Evolutionary conservation across 164 flowering plant species (phyloP), one percentile per base, ranked within the genome.

Genomic region (Umbellularia californica): DNA sequence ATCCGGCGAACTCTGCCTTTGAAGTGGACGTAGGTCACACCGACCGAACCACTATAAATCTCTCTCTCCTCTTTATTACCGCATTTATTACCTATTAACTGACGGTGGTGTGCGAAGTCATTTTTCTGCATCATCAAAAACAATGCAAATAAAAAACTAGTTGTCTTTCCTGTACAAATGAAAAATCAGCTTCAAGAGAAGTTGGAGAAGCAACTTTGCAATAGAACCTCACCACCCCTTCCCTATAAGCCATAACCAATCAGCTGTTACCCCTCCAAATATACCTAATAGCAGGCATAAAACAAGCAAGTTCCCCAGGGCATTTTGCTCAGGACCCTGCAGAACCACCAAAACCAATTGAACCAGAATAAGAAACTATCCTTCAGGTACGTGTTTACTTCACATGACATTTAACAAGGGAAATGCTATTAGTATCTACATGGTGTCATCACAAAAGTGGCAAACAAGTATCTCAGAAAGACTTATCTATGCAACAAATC

Each of bases 281-380:
- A 90, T 74, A 25, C 92, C 92, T 0, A 75, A 83, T 1, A 88
- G 23, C 24, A 90, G 79, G 68, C 51, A 89, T 13, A 84, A 58
- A 50, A 84, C 84, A 1, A 90, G 86, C 77, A 89, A 68, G 75
- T 89, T 90, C 1, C 94, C 94, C 77, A 90, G 76, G 2, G 92
- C 92, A 77, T 88, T 89, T 76, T 83, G 87, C 79, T 90, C 92
- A 5, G 90, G 91, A 14, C 91, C 94, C 91, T 90, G 68, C 71
- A 80, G 75, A 76, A 35, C 58, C 41, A 35, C 50, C 41, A n/a
- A n/a, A 72, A 3, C 20, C 47, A 28, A 28, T 19, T 28, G 23
- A 67, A 9, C 33, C 28, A 11, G 28, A 12, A 22, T 64, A 64
- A 11, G 14, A 64, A 64, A 23, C 27, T 24, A 64, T 25, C 67